Conservation (phyloP, 495 filamentous ascomycete species). For the Barbatosphaeria neglecta region DNA sequence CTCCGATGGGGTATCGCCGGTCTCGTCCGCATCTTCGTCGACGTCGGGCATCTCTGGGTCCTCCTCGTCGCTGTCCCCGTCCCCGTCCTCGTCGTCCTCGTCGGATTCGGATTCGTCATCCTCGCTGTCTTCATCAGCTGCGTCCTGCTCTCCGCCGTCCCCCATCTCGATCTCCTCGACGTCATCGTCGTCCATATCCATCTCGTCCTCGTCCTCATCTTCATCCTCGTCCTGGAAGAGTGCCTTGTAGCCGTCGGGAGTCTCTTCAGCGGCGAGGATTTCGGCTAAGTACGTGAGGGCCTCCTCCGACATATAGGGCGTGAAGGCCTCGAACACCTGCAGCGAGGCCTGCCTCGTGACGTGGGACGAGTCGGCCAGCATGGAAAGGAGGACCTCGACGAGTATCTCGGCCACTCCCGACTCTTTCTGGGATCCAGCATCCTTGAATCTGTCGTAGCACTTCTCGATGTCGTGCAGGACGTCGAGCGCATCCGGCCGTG, state of each 20-base stretch:
- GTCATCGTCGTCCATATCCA: slow-evolving; percentile 21
- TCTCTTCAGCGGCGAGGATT: slow-evolving; percentile 70
- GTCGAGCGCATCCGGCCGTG: slow-evolving; percentile 60
- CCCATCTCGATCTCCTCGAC: slow-evolving; percentile 23
- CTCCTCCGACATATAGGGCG: slow-evolving; percentile 53
- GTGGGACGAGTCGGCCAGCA: slow-evolving; percentile 74
- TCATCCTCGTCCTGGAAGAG: slow-evolving; percentile 70
- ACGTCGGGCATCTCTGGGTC: slow-evolving; percentile 19
- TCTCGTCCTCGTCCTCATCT: slow-evolving; percentile 28
- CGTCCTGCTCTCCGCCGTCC: slow-evolving; percentile 30
- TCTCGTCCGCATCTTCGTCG: slow-evolving; percentile 36
- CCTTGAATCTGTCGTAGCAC: slow-evolving; percentile 46
- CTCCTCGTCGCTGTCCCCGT: slow-evolving; percentile 13
- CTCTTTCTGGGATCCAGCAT: slow-evolving; percentile 18
- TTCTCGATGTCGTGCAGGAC: slow-evolving; percentile 23
- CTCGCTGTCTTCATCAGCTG: slow-evolving; percentile 28
- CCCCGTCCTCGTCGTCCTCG: slow-evolving; percentile 22
- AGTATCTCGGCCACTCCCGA: slow-evolving; percentile 59
- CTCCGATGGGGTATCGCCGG: slow-evolving; percentile 26
- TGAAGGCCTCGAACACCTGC: slow-evolving; percentile 76
- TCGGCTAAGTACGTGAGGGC: slow-evolving; percentile 64
- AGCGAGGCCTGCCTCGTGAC: slow-evolving; percentile 77
- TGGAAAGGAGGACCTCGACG: slow-evolving; percentile 76
- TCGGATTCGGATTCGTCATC: slow-evolving; percentile 38
- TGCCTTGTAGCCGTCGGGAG: slow-evolving; percentile 65